Evolutionary conservation across 1,284 basidiomycete species (phyloP).

Genomic region (Boletellus sp.): DNA sequence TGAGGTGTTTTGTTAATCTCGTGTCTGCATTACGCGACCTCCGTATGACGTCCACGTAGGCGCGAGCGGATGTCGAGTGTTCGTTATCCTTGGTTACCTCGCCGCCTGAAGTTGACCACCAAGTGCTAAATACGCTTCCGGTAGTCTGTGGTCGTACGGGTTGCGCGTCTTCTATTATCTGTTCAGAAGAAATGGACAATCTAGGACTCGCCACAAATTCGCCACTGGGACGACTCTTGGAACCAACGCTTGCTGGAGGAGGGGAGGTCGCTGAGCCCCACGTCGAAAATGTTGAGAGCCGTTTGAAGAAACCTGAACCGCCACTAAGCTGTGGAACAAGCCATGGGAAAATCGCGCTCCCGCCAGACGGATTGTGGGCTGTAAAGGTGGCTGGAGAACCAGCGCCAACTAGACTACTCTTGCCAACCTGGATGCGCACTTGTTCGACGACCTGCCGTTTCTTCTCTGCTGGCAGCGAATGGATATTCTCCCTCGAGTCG

Average conservation of each 20-base stretch:
- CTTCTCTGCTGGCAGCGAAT: conserved; percentile 58
- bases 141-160: conserved; percentile 64
- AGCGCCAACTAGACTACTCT: conserved; percentile 11
- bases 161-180: conserved; percentile 32
- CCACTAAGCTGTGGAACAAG: conserved; percentile 69
- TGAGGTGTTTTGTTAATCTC: conserved; percentile 73
- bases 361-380: conserved; percentile 61
- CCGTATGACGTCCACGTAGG: conserved; percentile 59
- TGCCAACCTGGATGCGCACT: conserved; percentile 30
- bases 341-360: conserved; percentile 51
- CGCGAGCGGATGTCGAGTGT: conserved; percentile 48
- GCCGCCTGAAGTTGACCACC: conserved; percentile 67
- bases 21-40: conserved; percentile 50
- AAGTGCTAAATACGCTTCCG: conserved; percentile 71
- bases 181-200: conserved; percentile 26
- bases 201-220: conserved; percentile 34
- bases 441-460: conserved; percentile 69
- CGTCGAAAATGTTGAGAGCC: conserved; percentile 65
- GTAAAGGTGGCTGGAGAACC: conserved; percentile 34
- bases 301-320: conserved; percentile 62
- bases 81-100: conserved; percentile 41
- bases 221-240: conserved; percentile 36
- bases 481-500: conserved; percentile 63
- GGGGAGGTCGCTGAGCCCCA: conserved; percentile 48
- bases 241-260: conserved; percentile 27